Percentiles rank a stretch among this genome's conserved stretches.
These are phyloP conservation scores for Ogataea chonburiensis DNA, from an alignment of 805 yeast species.

Conservation along the genomic window DNA sequence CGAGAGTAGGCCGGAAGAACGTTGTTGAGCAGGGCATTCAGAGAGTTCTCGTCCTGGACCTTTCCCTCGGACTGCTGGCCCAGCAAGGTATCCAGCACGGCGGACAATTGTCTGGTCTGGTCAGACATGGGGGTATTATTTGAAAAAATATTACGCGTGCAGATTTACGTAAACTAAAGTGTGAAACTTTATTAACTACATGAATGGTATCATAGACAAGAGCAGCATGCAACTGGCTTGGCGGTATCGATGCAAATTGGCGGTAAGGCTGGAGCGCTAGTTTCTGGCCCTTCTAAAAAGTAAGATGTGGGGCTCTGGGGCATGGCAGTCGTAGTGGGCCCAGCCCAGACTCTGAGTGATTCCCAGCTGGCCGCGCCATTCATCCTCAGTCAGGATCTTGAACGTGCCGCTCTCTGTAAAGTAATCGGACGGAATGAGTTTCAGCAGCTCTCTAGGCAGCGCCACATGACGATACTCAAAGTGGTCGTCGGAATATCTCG, in stretches of 20 bases:
- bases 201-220: slow-evolving; percentile 6
- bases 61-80: slow-evolving; percentile 27
- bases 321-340: slow-evolving; percentile 97
- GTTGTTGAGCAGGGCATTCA: slow-evolving; percentile 29
- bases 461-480: slow-evolving; percentile 96
- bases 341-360: slow-evolving; percentile 97
- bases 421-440: slow-evolving; percentile 90
- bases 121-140: slow-evolving; percentile 18
- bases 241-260: slow-evolving; percentile 9
- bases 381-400: slow-evolving; percentile 88
- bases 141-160: slow-evolving; percentile 11
- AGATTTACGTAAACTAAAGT: slow-evolving; percentile 1
- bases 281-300: slow-evolving; percentile 68
- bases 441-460: slow-evolving; percentile 93
- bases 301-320: slow-evolving; percentile 97
- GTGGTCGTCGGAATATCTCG: slow-evolving; percentile 87
- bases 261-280: slow-evolving; percentile 6
- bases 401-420: slow-evolving; percentile 94
- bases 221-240: neutral
- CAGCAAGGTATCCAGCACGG: slow-evolving; percentile 30
- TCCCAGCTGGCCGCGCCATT: slow-evolving; percentile 93
- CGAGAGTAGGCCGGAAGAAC: slow-evolving; percentile 30
- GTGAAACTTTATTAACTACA: slow-evolving; percentile 8
- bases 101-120: slow-evolving; percentile 28
- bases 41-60: slow-evolving; percentile 30